A percentile compares a stretch with the other conserved stretches of the same genome.
These are phyloP conservation scores for Rhododendron kiyosumense DNA, from an alignment of 148 eudicot species.

Conservation along the genomic window DNA sequence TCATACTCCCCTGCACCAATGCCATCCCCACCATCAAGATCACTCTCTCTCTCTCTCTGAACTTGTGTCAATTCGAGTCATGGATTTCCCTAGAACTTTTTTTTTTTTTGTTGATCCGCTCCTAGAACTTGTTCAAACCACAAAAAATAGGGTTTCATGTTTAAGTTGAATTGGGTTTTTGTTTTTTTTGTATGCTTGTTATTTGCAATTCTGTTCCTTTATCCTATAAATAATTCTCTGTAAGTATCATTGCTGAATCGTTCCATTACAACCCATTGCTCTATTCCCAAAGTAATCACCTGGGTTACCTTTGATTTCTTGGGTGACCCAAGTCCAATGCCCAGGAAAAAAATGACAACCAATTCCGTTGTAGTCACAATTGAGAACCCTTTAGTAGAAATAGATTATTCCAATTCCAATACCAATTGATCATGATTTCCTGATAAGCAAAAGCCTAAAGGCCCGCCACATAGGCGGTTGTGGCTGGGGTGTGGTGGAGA, in stretches of 20 bases:
- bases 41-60: too few species aligned
- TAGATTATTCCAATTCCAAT: constrained; percentile 14
- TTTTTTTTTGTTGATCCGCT: too few species aligned
- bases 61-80: too few species aligned
- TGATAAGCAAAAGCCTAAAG: constrained; percentile 36
- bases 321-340: constrained; percentile 2
- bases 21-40: too few species aligned
- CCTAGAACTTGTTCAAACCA: too few species aligned
- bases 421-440: constrained; percentile 18
- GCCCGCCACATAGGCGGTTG: too few species aligned
- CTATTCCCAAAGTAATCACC: constrained; percentile 3
- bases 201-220: background rate
- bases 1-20: too few species aligned
- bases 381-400: constrained; percentile 33
- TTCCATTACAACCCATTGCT: constrained; percentile 7
- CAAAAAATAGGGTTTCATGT: too few species aligned
- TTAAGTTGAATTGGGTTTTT: too few species aligned
- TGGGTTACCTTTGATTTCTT: constrained; percentile 18
- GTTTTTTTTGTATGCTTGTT: too few species aligned
- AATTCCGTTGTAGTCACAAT: constrained; percentile 40
- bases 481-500: too few species aligned
- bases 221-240: background rate
- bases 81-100: too few species aligned
- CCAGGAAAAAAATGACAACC: constrained; percentile 2
- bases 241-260: background rate